Base-by-base conservation (phyloP, 768 basidiomycete species). In the Mycena metata region DNA sequence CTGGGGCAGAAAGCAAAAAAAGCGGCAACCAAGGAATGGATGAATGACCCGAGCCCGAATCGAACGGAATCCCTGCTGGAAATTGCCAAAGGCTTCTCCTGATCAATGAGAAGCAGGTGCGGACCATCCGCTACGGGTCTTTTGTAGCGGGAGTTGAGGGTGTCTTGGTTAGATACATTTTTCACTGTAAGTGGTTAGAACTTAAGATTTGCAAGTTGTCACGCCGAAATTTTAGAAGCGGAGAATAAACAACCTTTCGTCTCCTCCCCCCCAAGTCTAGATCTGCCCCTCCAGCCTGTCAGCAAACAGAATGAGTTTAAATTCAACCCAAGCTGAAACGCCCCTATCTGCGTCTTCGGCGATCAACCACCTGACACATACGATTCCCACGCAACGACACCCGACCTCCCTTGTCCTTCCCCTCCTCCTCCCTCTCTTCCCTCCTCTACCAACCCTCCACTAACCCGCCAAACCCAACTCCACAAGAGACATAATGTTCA, bases 401-500 rank as follows among this genome's bases (percentile, higher is more conserved):
- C 41, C 56, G 56, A 42, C 56, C 30, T n/a, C 24, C 56, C 41
- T 57, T 42, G 41, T 35, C 33, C 51, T 36, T 30, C 12, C 26
- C 49, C 24, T 26, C 49, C 26, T 41, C 54, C 54, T n/a, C 1
- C 11, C 39, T n/a, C 16, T 12, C 54, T 13, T 24, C 55, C 13
- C 11, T 41, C 39, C n/a, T n/a, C n/a, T n/a, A n/a, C 41, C 5
- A 10, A 11, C 60, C 24, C 26, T 30, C 50, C 19, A 16, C 21
- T 23, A n/a, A 51, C 5, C 57, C 39, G n/a, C 26, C 11, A 35
- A 46, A 15, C 33, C 23, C 45, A 17, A 33, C 15, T 45, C 60
- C 7, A 12, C 46, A 17, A 57, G 36, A 15, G 45, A 52, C 42
- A 57, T 45, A 47, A 68, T 60, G 68, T 54, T 45, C 54, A 1